Percentiles rank a stretch among this genome's conserved stretches.
Evolutionary conservation across 306 rosid genomes (phyloP).

Genomic region (Hippophae tibetana): DNA sequence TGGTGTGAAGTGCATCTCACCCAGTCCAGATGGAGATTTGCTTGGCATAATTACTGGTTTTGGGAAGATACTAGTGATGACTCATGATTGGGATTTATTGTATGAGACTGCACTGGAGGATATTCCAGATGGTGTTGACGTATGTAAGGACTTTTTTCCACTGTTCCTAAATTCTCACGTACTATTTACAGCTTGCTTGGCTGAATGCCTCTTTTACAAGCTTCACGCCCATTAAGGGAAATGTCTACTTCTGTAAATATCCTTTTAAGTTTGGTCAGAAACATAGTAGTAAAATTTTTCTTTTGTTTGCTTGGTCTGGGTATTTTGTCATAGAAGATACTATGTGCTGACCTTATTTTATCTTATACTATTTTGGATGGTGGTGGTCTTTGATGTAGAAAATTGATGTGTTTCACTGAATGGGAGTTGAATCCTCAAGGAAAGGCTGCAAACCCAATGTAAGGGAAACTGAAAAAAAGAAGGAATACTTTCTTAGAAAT

Average conservation of each 20-base stretch:
- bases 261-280: background rate
- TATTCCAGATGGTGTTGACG: constrained; percentile 39
- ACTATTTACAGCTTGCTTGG: background rate
- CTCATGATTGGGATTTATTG: constrained; percentile 88
- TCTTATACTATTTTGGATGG: background rate
- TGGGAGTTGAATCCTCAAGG: too few relatives aligned
- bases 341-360: background rate
- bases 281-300: background rate
- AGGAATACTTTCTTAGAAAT: too few relatives aligned
- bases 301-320: background rate
- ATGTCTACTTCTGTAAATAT: background rate
- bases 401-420: too few relatives aligned
- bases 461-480: too few relatives aligned
- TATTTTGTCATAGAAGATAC: constrained; percentile 3
- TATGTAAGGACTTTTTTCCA: constrained; percentile 57
- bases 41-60: constrained; percentile 47
- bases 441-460: too few relatives aligned
- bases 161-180: background rate
- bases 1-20: constrained; percentile 63
- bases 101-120: constrained; percentile 54
- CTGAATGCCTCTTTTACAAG: background rate
- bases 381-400: background rate
- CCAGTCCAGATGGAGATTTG: constrained; percentile 92
- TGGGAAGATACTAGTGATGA: constrained; percentile 69
- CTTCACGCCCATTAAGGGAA: too few relatives aligned